A percentile compares a stretch with the other conserved stretches of the same genome.
Evolutionary conservation across 176 grass and related monocot species (phyloP).

Genomic region (Cenchrus purpureus): DNA sequence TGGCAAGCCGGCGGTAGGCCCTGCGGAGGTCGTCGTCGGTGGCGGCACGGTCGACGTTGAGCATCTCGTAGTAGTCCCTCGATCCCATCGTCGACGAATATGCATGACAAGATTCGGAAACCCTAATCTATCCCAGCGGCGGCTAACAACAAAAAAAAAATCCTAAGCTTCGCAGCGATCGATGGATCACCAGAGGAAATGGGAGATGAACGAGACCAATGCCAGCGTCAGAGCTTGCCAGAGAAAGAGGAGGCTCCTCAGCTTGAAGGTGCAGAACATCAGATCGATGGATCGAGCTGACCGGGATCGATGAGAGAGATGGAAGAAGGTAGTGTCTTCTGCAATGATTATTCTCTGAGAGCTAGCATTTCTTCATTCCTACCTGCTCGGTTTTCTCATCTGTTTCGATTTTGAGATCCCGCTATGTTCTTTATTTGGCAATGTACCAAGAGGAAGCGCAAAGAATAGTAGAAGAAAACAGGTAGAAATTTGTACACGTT

Average conservation of each 20-base stretch:
- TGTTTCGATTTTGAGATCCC: neutral
- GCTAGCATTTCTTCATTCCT: neutral
- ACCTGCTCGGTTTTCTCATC: neutral
- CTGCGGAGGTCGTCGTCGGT: conserved; percentile 57
- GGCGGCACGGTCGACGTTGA: conserved; percentile 42
- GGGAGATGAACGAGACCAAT: conserved; percentile 31
- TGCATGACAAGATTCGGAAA: conserved; percentile 34
- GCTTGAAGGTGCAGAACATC: conserved; percentile 46
- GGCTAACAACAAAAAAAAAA: neutral
- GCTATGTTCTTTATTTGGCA: conserved; percentile 39
- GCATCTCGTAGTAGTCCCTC: conserved; percentile 55
- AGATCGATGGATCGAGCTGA: neutral
- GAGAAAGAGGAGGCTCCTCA: conserved; percentile 47
- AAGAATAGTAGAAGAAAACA: conserved; percentile 21
- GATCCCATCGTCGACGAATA: conserved; percentile 37
- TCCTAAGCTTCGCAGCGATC: neutral
- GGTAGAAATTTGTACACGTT: neutral
- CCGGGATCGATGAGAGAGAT: neutral
- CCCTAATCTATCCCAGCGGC: neutral
- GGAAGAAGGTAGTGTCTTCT: neutral
- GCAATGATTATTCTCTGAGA: neutral
- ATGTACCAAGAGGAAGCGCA: neutral
- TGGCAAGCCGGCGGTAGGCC: conserved; percentile 57
- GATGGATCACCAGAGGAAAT: conserved; percentile 54
- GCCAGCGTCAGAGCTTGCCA: conserved; percentile 15